A percentile compares a stretch with the other conserved stretches of the same genome.
These are phyloP conservation scores for Ceratocystis cubensis DNA, from an alignment of 2,329 filamentous ascomycete species.

Conservation along the genomic window DNA sequence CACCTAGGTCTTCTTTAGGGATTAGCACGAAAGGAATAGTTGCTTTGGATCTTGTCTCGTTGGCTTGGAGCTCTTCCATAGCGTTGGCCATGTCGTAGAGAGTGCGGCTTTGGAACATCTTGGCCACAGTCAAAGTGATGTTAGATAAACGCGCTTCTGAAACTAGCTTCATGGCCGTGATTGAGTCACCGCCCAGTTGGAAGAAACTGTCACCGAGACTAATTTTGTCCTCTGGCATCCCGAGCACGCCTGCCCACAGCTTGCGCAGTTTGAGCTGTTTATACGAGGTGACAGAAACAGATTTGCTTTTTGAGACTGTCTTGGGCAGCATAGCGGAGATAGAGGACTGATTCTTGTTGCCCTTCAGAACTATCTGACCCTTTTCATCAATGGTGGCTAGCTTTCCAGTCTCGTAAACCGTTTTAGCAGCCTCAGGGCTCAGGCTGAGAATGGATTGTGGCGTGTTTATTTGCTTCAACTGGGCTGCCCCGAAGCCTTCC, in stretches of 20 bases:
- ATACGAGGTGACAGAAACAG: slow-evolving; percentile 31
- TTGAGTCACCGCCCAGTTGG: slow-evolving; percentile 47
- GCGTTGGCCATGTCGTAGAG: slow-evolving; percentile 42
- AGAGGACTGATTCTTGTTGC: slow-evolving; percentile 19
- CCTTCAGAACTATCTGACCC: slow-evolving; percentile 27
- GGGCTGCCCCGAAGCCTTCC: slow-evolving; percentile 19
- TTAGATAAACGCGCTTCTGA: slow-evolving; percentile 39
- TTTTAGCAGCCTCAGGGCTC: slow-evolving; percentile 20
- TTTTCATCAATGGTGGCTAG: slow-evolving; percentile 31
- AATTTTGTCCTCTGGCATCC: slow-evolving; percentile 35
- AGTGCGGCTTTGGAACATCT: slow-evolving; percentile 40
- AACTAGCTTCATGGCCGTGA: slow-evolving; percentile 49
- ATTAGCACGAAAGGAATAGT: slow-evolving; percentile 39
- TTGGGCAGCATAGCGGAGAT: not conserved
- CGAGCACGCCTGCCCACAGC: slow-evolving; percentile 39
- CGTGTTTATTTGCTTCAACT: slow-evolving; percentile 24
- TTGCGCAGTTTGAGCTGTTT: slow-evolving; percentile 35
- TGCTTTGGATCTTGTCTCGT: slow-evolving; percentile 17
- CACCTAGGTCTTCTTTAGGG: not conserved
- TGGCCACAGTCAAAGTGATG: slow-evolving; percentile 40
- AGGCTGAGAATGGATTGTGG: slow-evolving; percentile 27
- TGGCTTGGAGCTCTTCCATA: slow-evolving; percentile 31
- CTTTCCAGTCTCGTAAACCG: slow-evolving; percentile 32
- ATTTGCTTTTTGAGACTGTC: slow-evolving; percentile 23
- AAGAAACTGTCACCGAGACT: slow-evolving; percentile 47